Conservation (phyloP, 1,284 basidiomycete genomes). For the Inonotus obliquus region DNA sequence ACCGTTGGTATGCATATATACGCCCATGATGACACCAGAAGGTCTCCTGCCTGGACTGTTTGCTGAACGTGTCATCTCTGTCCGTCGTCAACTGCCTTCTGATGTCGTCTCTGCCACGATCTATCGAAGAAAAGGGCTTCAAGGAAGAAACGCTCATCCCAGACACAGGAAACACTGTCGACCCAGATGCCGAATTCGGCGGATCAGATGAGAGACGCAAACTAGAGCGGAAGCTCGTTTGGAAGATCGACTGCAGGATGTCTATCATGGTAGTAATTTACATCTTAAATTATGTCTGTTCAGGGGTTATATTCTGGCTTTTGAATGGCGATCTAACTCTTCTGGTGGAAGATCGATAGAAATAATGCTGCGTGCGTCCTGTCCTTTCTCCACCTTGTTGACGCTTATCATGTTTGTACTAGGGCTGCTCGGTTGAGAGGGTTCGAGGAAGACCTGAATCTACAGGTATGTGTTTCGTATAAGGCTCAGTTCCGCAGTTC, state of each 20-base stretch:
- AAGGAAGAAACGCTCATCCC: not conserved
- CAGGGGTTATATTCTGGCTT: conserved; percentile 44
- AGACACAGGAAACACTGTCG: not conserved
- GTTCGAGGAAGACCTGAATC: conserved; percentile 62
- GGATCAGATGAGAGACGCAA: conserved; percentile 36
- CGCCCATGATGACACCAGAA: not conserved
- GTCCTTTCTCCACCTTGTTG: not conserved
- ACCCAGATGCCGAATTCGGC: conserved; percentile 39
- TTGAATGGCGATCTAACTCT: conserved; percentile 29
- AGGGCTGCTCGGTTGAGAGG: conserved; percentile 69
- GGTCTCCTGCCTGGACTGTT: not conserved
- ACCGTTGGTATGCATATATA: not conserved
- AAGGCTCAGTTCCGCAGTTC: not conserved
- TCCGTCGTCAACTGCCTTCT: not conserved
- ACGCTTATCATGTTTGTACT: not conserved
- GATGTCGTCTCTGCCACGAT: not conserved
- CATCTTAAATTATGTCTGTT: conserved; percentile 48
- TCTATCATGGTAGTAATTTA: conserved; percentile 49
- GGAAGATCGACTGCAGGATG: conserved; percentile 47
- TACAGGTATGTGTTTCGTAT: conserved; percentile 28
- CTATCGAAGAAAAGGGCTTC: conserved; percentile 1
- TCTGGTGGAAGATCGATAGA: conserved; percentile 47
- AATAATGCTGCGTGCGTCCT: conserved; percentile 55
- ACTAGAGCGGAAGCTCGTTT: conserved; percentile 42
- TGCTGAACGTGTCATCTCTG: not conserved